Evolutionary conservation across 2,329 filamentous ascomycete genomes (phyloP), one percentile per base, ranked within the genome.

Genomic region (Verticillium isaacii): DNA sequence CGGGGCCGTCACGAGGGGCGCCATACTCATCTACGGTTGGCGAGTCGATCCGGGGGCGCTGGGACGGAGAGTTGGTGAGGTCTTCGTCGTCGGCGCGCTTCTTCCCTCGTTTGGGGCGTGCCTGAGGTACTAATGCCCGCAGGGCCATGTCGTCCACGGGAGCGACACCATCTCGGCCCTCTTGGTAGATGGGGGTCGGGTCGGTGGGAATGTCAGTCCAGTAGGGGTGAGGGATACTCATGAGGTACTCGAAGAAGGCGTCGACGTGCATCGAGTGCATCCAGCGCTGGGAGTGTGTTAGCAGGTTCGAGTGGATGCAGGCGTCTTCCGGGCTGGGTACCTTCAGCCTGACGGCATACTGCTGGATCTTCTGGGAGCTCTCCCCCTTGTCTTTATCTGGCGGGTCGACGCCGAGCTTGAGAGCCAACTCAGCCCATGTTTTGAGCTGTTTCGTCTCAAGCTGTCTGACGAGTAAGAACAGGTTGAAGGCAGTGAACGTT

Each of bases 191-290:
- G 2, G 89, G 85, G 60, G 88, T 84, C 34, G 84, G 79, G 15
- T 84, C 81, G 6, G 82, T 78, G 0, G 93, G 93, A 29, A 96
- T 83, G 39, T 92, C 85, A 17, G 85, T 88, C 79, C 89, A 96
- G 74, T 97, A 97, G 0, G 85, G 77, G 73, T 96, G 92, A 32
- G 85, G 79, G 66, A 92, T 92, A 57, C 87, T 86, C 65, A 94
- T 82, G 23, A 96, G 85, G 72, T 92, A 97, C 72, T 96, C 92
- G 70, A 97, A 97, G 73, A 97, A 97, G 12, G 92, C 91, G 79
- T 96, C 92, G 59, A 97, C 87, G 73, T 97, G 93, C 90, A 96
- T 94, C 5, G 93, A 93, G 72, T 92, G 92, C 91, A 97, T 95
- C 93, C 93, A 97, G 71, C 94, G 89, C 91, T 91, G 69, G 45